phyloP scores from a whole-genome alignment of 2,329 filamentous ascomycete genomes.

The Fusarium sp. region DNA sequence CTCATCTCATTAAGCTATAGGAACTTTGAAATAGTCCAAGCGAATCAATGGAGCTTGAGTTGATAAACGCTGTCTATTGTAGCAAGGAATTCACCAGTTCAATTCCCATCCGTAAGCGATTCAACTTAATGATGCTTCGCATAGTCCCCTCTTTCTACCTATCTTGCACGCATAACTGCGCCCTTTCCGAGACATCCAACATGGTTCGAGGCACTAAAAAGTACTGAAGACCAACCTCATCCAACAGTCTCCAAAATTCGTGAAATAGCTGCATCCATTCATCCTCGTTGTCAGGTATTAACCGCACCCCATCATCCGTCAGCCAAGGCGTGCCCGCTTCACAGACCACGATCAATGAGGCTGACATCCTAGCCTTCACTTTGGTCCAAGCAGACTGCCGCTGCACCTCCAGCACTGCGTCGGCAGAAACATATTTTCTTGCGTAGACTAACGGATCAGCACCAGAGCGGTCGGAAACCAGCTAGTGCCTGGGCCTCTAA shows the following conservation, averaged over 20 bases:
- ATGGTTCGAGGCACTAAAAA: constrained; percentile 11
- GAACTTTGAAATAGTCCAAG: neutral
- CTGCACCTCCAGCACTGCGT: constrained; percentile 40
- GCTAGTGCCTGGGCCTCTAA: constrained; percentile 51
- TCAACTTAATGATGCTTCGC: neutral
- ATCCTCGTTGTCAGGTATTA: constrained; percentile 22
- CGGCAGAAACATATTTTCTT: constrained; percentile 44
- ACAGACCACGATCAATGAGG: constrained; percentile 53
- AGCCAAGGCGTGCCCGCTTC: constrained; percentile 44
- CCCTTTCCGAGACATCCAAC: constrained; percentile 5
- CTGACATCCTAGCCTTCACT: constrained; percentile 50
- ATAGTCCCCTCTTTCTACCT: neutral
- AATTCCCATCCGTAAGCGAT: neutral
- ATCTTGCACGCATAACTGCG: constrained; percentile 3
- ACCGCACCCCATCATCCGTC: constrained; percentile 24
- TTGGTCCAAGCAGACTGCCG: constrained; percentile 41
- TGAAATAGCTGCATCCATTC: constrained; percentile 19
- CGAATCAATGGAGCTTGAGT: neutral
- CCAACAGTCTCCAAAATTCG: constrained; percentile 17
- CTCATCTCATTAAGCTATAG: too few species aligned
- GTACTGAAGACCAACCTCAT: constrained; percentile 16
- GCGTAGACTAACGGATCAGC: constrained; percentile 58
- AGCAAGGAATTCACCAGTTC: neutral
- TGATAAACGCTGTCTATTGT: neutral
- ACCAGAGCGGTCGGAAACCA: constrained; percentile 58